Conservation (phyloP, 164 flowering plant genomes). For the Malania oleifera region DNA sequence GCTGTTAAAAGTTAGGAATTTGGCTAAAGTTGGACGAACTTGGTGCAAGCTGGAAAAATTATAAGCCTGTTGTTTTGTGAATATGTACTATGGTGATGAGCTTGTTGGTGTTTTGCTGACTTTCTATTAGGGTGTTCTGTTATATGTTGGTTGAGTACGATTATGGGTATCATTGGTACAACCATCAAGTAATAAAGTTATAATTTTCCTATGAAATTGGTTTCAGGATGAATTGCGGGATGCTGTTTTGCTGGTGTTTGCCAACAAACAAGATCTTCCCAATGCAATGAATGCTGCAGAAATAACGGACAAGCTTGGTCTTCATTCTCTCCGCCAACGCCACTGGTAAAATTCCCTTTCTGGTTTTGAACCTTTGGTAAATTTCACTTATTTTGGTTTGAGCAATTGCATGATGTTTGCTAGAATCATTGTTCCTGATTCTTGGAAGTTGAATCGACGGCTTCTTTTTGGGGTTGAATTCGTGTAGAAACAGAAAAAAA, state of each 20-base stretch:
- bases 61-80: no score
- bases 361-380: no score
- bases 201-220: conserved; percentile 1
- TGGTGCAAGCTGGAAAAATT: no score
- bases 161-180: background rate
- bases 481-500: no score
- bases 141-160: conserved; percentile 1
- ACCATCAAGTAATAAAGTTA: background rate
- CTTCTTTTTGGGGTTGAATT: no score
- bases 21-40: no score
- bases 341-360: conserved; percentile 40
- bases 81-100: no score
- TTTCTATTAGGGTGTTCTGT: background rate
- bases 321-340: conserved; percentile 40
- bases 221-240: conserved; percentile 65
- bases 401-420: background rate
- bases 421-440: background rate
- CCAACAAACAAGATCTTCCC: conserved; percentile 40
- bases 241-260: conserved; percentile 46
- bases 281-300: conserved; percentile 41
- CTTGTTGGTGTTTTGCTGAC: background rate
- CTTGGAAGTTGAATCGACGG: no score
- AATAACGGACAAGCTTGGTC: conserved; percentile 39
- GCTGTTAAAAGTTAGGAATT: no score
- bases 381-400: background rate